Evolutionary conservation across 163 green algal species (phyloP).

Genomic region (Trebouxiophyceae sp.): DNA sequence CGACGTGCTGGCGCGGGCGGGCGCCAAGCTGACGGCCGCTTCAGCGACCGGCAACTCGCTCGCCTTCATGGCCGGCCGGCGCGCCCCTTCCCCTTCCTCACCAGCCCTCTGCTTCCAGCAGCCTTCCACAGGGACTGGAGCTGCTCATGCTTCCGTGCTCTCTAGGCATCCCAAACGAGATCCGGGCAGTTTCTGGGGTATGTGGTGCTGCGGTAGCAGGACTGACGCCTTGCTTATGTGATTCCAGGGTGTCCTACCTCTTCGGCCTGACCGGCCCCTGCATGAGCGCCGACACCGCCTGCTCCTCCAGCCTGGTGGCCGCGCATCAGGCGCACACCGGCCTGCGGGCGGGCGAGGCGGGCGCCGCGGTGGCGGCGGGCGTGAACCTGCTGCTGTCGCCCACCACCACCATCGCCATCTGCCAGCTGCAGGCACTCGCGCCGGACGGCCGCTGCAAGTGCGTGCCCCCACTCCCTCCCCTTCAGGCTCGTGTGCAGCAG

Average conservation of each 20-base stretch:
- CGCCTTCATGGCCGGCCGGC: slow-evolving; percentile 34
- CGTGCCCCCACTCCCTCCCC: no score
- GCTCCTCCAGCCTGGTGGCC: slow-evolving; percentile 66
- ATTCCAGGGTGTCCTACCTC: slow-evolving; percentile 53
- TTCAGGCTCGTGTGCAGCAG: no score
- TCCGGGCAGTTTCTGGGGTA: no score
- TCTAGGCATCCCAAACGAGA: no score
- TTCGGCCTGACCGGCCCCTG: slow-evolving; percentile 59
- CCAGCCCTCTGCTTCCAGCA: no score
- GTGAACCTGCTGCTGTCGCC: slow-evolving; percentile 29
- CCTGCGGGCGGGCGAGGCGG: slow-evolving; percentile 20
- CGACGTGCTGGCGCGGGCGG: slow-evolving; percentile 16
- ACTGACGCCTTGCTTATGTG: slow-evolving; percentile 15
- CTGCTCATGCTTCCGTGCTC: no score
- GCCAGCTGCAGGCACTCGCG: slow-evolving; percentile 26
- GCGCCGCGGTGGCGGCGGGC: slow-evolving; percentile 13
- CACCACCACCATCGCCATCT: slow-evolving; percentile 38
- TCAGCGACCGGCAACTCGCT: slow-evolving; percentile 29
- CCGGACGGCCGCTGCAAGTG: slow-evolving; percentile 1
- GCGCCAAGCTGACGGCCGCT: slow-evolving; percentile 17
- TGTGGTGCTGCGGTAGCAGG: neutral
- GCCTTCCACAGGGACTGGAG: no score
- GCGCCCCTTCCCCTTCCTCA: no score
- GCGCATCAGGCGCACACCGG: slow-evolving; percentile 28
- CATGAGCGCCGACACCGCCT: slow-evolving; percentile 79